phyloP scores from a whole-genome alignment of 768 basidiomycete genomes.

The Lentinula aciculospora region DNA sequence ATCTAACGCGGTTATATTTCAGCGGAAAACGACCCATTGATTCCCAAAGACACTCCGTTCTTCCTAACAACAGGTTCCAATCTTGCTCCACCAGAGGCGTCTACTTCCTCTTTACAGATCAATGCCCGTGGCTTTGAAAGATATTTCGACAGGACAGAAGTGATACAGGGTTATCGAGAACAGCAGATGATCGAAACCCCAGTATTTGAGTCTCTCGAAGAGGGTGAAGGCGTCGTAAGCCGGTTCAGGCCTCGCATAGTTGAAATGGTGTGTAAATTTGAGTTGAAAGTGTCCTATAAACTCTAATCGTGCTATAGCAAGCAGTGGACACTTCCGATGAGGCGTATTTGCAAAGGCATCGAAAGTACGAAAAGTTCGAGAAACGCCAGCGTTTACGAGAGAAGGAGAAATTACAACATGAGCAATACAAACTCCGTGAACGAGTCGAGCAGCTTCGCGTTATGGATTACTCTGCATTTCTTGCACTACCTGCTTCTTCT shows the following conservation, averaged over 20 bases:
- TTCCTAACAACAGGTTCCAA: conserved; percentile 69
- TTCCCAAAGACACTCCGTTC: conserved; percentile 62
- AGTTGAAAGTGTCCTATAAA: neutral
- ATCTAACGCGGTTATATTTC: conserved; percentile 15
- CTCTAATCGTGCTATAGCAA: conserved; percentile 11
- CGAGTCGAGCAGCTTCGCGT: conserved; percentile 77
- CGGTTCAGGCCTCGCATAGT: conserved; percentile 64
- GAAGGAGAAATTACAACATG: conserved; percentile 88
- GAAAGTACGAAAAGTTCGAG: conserved; percentile 83
- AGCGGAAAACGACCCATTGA: conserved; percentile 71
- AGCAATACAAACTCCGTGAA: conserved; percentile 88
- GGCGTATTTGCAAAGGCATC: conserved; percentile 76
- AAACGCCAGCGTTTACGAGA: conserved; percentile 81
- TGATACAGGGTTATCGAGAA: conserved; percentile 62
- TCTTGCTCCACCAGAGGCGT: conserved; percentile 33
- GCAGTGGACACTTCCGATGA: conserved; percentile 71
- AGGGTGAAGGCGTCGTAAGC: conserved; percentile 43
- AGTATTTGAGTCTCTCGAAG: conserved; percentile 45
- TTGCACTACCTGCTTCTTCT: conserved; percentile 50
- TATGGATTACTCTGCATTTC: conserved; percentile 70
- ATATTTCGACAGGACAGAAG: conserved; percentile 76
- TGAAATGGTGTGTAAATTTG: conserved; percentile 58
- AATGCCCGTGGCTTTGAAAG: conserved; percentile 60
- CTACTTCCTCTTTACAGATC: conserved; percentile 26
- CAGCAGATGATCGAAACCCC: conserved; percentile 77